Conservation (phyloP, 208 protist species). For the Acanthamoeba healyi region DNA sequence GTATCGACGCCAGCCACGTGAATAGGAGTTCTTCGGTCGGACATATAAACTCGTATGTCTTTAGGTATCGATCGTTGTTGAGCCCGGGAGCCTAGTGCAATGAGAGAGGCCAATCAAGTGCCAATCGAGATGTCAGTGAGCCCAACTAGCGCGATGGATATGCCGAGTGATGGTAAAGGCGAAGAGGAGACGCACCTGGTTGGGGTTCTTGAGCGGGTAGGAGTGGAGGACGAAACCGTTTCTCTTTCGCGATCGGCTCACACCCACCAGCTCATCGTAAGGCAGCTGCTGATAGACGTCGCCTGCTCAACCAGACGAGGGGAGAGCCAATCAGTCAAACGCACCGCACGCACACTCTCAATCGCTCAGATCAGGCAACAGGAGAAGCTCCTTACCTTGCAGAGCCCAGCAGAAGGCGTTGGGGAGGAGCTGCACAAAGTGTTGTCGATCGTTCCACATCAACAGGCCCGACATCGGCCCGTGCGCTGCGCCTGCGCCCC, state of each 20-base stretch:
- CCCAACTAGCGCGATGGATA: too few relatives aligned
- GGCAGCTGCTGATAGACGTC: slow-evolving; percentile 48
- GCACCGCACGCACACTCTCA: too few relatives aligned
- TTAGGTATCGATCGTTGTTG: slow-evolving; percentile 44
- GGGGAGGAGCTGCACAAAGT: slow-evolving; percentile 37
- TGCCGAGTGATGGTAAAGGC: neutral
- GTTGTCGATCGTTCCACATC: neutral
- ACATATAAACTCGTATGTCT: slow-evolving; percentile 32
- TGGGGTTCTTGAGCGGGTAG: slow-evolving; percentile 24
- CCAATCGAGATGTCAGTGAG: neutral
- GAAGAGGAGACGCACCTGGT: neutral
- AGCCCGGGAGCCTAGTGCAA: neutral
- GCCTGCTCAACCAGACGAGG: too few relatives aligned
- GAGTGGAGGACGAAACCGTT: slow-evolving; percentile 33
- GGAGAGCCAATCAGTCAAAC: neutral
- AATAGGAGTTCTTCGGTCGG: neutral
- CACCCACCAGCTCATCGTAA: slow-evolving; percentile 4
- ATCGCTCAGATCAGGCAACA: too few relatives aligned
- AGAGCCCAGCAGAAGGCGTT: slow-evolving; percentile 1
- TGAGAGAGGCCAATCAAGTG: too few relatives aligned
- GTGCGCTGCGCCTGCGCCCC: too few relatives aligned
- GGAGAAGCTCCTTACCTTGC: neutral
- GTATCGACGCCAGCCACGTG: neutral
- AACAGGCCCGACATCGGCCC: neutral
- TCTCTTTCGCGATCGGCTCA: neutral